phyloP scores from a whole-genome alignment of 768 basidiomycete species.

The Fomitopsis serialis region DNA sequence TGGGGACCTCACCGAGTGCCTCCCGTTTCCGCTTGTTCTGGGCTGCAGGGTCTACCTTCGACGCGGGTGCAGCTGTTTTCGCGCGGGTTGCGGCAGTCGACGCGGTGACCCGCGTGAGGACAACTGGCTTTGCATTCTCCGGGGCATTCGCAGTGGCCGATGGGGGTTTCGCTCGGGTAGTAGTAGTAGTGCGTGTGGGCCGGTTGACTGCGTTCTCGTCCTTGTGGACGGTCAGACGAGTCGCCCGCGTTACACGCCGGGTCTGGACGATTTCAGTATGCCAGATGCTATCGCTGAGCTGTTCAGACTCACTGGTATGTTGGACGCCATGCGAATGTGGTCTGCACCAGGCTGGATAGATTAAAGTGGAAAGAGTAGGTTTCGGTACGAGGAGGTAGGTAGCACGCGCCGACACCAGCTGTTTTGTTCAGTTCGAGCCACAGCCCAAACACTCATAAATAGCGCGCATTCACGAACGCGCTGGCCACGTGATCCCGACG shows the following conservation, averaged over 20 bases:
- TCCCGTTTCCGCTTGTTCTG: conserved; percentile 72
- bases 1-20: conserved; percentile 67
- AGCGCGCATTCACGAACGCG: conserved; percentile 20
- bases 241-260: conserved; percentile 54
- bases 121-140: conserved; percentile 25
- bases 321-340: conserved; percentile 34
- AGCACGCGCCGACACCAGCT: conserved; percentile 5
- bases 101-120: conserved; percentile 34
- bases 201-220: conserved; percentile 72
- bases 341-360: no score
- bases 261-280: conserved; percentile 33
- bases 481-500: conserved; percentile 17
- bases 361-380: conserved; percentile 1
- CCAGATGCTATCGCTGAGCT: background rate
- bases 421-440: conserved; percentile 27
- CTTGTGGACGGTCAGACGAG: conserved; percentile 47
- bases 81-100: conserved; percentile 50
- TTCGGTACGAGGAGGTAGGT: background rate
- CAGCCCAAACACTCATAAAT: conserved; percentile 21
- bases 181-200: conserved; percentile 49
- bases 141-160: conserved; percentile 33
- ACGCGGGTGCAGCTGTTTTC: conserved; percentile 39
- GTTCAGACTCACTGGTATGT: conserved; percentile 37
- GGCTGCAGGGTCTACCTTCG: conserved; percentile 40
- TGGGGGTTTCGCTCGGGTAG: conserved; percentile 56